phyloP scores from a whole-genome alignment of 2,329 filamentous ascomycete genomes.

The Phialocephala sp. region DNA sequence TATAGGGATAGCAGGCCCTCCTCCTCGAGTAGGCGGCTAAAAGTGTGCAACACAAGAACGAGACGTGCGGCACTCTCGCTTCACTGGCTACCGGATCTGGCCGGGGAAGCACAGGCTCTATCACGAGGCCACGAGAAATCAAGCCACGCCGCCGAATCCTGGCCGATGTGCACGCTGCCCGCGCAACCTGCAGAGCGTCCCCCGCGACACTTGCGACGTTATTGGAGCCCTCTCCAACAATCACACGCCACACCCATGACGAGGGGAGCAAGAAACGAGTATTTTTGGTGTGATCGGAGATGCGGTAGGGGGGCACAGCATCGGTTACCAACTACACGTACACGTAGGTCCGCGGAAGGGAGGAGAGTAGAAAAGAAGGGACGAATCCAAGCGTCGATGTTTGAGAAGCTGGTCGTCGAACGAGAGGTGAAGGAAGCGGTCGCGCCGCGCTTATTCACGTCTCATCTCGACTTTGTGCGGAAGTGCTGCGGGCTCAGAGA shows the following conservation, averaged over 20 bases:
- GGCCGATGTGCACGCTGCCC: constrained; percentile 23
- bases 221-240: constrained; percentile 12
- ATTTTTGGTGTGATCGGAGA: constrained; percentile 17
- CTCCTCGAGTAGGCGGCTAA: constrained; percentile 23
- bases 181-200: constrained; percentile 27
- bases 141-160: constrained; percentile 34
- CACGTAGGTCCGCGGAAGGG: background rate
- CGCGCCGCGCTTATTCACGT: constrained; percentile 30
- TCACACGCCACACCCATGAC: constrained; percentile 17
- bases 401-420: constrained; percentile 1
- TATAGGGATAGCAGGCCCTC: constrained; percentile 21
- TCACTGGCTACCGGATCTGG: constrained; percentile 21
- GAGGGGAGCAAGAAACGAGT: constrained; percentile 19
- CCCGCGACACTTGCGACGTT: constrained; percentile 13
- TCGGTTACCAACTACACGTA: constrained; percentile 10
- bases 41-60: constrained; percentile 19
- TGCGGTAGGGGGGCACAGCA: constrained; percentile 25
- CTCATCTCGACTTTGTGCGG: constrained; percentile 6
- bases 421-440: constrained; percentile 4
- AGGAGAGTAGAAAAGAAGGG: constrained; percentile 10
- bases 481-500: too few relatives aligned
- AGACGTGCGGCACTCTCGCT: constrained; percentile 24
- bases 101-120: constrained; percentile 29
- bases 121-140: constrained; percentile 37
- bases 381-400: constrained; percentile 6